phyloP scores from a whole-genome alignment of 495 filamentous ascomycete genomes.

The Articulospora tetracladia region DNA sequence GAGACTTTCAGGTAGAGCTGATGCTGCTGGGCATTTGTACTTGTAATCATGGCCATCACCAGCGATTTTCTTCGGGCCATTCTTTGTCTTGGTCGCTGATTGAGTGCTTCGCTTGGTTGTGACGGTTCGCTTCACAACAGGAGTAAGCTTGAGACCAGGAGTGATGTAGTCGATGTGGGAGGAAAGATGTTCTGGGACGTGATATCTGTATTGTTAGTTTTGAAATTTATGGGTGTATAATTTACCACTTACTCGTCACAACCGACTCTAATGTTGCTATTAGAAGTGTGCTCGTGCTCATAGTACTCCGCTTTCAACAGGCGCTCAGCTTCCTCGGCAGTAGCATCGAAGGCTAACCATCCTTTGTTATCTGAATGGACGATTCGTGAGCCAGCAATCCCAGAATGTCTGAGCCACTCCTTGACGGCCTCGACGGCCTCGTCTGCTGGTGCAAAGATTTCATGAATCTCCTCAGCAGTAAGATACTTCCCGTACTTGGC shows the following conservation, averaged over 20 bases:
- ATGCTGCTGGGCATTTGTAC: background rate
- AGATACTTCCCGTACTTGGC: slow-evolving; percentile 14
- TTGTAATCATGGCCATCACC: background rate
- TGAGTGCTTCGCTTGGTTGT: background rate
- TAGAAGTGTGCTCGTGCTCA: slow-evolving; percentile 16
- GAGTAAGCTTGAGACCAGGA: slow-evolving; percentile 6
- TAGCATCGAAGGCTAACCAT: slow-evolving; percentile 18
- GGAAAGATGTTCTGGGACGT: slow-evolving; percentile 14
- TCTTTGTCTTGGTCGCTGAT: background rate
- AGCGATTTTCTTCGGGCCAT: background rate
- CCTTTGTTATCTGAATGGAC: slow-evolving; percentile 15
- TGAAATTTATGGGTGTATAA: too few relatives aligned
- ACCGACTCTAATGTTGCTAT: slow-evolving; percentile 6
- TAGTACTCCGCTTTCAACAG: slow-evolving; percentile 16
- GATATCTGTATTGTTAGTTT: slow-evolving; percentile 7
- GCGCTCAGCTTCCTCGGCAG: slow-evolving; percentile 16
- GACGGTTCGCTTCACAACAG: background rate
- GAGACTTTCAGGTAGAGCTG: background rate
- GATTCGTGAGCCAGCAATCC: slow-evolving; percentile 13
- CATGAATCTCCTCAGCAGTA: slow-evolving; percentile 15
- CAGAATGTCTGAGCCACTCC: slow-evolving; percentile 12
- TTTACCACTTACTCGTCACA: slow-evolving; percentile 16
- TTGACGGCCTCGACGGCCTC: slow-evolving; percentile 11
- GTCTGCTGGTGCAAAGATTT: slow-evolving; percentile 11
- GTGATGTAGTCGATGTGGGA: slow-evolving; percentile 18